phyloP scores from a whole-genome alignment of 2,329 filamentous ascomycete species.

The Annulohypoxylon truncatum region DNA sequence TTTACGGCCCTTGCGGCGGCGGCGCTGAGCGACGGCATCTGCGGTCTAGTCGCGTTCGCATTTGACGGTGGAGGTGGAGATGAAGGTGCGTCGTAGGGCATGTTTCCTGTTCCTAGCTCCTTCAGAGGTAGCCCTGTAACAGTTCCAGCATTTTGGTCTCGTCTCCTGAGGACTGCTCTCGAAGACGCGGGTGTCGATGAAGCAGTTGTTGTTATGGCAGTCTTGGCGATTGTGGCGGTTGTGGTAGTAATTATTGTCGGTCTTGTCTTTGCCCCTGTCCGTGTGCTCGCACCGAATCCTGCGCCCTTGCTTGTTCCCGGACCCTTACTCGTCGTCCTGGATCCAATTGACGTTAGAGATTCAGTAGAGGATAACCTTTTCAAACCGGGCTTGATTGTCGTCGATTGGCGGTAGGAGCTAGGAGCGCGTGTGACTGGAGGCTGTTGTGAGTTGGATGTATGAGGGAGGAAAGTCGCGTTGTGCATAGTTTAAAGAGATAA shows the following conservation, averaged over 20 bases:
- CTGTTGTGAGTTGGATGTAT: conserved; percentile 17
- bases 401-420: conserved; percentile 10
- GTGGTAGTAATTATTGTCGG: conserved; percentile 36
- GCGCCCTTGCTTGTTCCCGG: conserved; percentile 7
- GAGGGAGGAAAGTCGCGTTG: conserved; percentile 37
- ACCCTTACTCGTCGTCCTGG: conserved; percentile 2
- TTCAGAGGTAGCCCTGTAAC: conserved; percentile 48
- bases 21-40: conserved; percentile 76
- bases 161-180: conserved; percentile 44
- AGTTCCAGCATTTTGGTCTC: conserved; percentile 56
- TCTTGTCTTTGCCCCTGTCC: conserved; percentile 26
- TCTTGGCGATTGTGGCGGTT: conserved; percentile 29
- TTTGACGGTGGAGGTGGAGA: conserved; percentile 53
- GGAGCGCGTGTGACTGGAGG: conserved; percentile 13
- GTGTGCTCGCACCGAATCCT: conserved; percentile 12
- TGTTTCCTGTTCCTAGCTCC: conserved; percentile 49
- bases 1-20: conserved; percentile 66
- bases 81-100: conserved; percentile 59
- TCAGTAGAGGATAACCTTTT: conserved; percentile 31
- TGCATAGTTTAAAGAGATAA: conserved; percentile 34
- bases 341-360: conserved; percentile 33
- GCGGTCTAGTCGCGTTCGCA: conserved; percentile 64
- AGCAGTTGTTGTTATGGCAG: conserved; percentile 32
- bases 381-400: conserved; percentile 16
- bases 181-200: conserved; percentile 24